phyloP scores from a whole-genome alignment of 2,329 filamentous ascomycete species.

The Ophiostoma sp. region DNA sequence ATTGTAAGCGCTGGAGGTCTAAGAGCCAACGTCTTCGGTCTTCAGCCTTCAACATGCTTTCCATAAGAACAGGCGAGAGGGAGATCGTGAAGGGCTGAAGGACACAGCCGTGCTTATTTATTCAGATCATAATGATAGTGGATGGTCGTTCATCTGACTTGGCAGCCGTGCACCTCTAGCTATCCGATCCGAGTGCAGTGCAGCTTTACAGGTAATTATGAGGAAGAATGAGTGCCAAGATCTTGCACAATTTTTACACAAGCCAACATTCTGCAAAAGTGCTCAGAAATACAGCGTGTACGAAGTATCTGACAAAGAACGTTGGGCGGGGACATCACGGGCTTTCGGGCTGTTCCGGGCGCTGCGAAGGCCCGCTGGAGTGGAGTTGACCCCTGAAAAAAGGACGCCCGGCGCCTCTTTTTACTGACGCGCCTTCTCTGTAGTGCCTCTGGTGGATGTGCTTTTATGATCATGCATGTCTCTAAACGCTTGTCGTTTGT shows the following conservation, averaged over 20 bases:
- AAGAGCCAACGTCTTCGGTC: neutral
- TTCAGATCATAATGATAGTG: neutral
- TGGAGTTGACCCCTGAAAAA: constrained; percentile 19
- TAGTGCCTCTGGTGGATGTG: neutral
- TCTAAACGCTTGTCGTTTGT: neutral
- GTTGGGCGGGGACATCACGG: constrained; percentile 13
- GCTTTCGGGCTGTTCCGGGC: constrained; percentile 23
- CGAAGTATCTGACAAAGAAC: neutral
- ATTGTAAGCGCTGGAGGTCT: neutral
- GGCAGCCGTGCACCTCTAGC: neutral
- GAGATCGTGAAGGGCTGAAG: neutral
- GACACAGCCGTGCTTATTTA: neutral
- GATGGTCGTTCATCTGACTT: neutral
- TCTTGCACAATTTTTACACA: neutral
- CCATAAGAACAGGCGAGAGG: neutral
- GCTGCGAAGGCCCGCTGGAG: constrained; percentile 15
- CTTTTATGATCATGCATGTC: neutral
- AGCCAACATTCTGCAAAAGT: neutral
- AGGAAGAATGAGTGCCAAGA: neutral
- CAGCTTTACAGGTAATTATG: neutral
- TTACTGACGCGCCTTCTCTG: neutral
- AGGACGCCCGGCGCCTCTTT: neutral
- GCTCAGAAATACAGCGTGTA: neutral
- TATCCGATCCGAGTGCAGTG: neutral
- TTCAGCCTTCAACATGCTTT: neutral